Base-by-base conservation (phyloP, 805 yeast species). In the Saccharomycopsis microspora region DNA sequence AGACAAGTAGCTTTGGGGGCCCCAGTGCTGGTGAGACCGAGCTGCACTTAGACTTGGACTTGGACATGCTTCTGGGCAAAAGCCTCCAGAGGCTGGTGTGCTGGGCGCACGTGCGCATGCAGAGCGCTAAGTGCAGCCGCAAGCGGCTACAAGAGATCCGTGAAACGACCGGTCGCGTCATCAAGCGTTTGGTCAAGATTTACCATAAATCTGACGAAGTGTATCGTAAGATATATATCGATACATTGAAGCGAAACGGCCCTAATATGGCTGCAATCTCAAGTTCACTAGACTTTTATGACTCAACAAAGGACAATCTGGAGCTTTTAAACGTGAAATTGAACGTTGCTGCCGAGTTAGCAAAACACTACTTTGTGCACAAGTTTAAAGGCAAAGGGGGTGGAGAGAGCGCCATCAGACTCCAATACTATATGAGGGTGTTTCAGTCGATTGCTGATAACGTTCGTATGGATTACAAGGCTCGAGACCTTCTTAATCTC, bases 281-380 rank as follows among this genome's bases (percentile, higher is more conserved):
- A 39, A 28, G 31, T 19, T 19, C 19, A 1, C 19, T 19, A n/a
- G 38, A 47, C 39, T 50, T 50, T 39, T 50, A 50, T 32, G 32
- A 39, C 9, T 27, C 34, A 27, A 35, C 30, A 5, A 33, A 41
- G 11, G 54, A 50, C 32, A 31, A 32, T 31, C 27, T 31, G 7
- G 52, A 48, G 11, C 27, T 44, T 9, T 41, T 44, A n/a, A 48
- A 44, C 19, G 28, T 42, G 11, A 50, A 50, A 27, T 31, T 50
- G 29, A 48, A 44, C 28, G 30, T 50, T n/a, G 41, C 47, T 8
- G 33, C 39, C 9, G 54, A 48, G 10, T 37, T 50, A 32, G 31
- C 47, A 28, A 48, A 50, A 39, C 28, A 35, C 11, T 50, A 50
- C 32, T 47, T 39, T 39, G 6, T 50, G 8, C 11, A 42, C 29